Evolutionary conservation across 495 filamentous ascomycete genomes (phyloP), one percentile per base, ranked within the genome.

Genomic region (Paragyromitra xinjiangensis): DNA sequence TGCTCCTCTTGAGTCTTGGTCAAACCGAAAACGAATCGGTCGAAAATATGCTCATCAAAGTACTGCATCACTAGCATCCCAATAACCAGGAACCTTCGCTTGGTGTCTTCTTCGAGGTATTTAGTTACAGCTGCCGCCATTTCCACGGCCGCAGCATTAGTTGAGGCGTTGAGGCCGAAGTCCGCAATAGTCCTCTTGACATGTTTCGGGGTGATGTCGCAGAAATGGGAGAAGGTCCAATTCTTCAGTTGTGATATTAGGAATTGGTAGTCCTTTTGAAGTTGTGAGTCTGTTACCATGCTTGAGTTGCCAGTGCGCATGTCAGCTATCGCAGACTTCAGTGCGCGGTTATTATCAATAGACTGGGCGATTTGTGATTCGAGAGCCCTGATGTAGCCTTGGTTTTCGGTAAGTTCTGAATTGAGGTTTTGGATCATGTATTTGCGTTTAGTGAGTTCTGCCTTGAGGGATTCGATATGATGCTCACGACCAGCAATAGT

Each of bases 251-350:
- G 74, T 2, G 26, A 50, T 61, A 66, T 19, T 16, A 77, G 7
- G 34, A 66, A 73, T 11, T 59, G 70, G 40, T 77, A 77, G 12
- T 77, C 74, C 11, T 5, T 1, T 26, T 7, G 14, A 48, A 77
- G 65, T 40, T 73, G 59, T 1, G 42, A 59, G 37, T 77, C 74
- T 22, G 74, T 64, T 37, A 53, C 16, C 42, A 61, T 12, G n/a
- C 26, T 62, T 16, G 68, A 6, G 26, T 77, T 77, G 7, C 42
- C 29, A 22, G 68, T 16, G 19, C 59, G 74, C 5, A 44, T 39
- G 40, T 65, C 66, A 5, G 61, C 64, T 19, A 77, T 77, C 29
- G 51, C 44, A n/a, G 29, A 40, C 34, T 73, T 73, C n/a, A 77
- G 34, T 1, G 26, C 42, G 19, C 68, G 61, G 42, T 73, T 59